These are phyloP conservation scores for Psidium friedrichsthalianum DNA, from an alignment of 345 rosid species.

Conservation along the genomic window DNA sequence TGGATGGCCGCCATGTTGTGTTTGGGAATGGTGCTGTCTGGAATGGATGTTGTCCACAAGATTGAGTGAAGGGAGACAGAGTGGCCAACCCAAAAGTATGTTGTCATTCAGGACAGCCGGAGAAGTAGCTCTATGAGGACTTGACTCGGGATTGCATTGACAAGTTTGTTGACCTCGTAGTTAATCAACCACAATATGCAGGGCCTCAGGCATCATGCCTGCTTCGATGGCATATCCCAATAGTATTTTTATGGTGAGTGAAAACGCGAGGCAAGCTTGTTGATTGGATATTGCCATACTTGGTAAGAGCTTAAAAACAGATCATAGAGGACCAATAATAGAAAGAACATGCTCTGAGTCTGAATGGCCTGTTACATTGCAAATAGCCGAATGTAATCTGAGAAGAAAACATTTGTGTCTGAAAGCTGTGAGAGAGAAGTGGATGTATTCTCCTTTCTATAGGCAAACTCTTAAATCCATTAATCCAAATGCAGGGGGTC, in stretches of 20 bases:
- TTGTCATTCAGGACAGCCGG: constrained; percentile 57
- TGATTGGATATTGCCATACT: neutral
- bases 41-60: constrained; percentile 76
- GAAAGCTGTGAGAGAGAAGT: neutral
- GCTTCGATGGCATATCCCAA: neutral
- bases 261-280: neutral
- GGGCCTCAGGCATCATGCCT: neutral
- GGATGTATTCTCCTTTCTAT: neutral
- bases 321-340: neutral
- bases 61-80: constrained; percentile 66
- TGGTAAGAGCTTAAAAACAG: neutral
- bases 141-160: neutral
- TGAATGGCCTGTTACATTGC: neutral
- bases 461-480: neutral
- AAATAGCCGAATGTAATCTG: neutral
- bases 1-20: constrained; percentile 86
- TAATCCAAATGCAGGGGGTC: neutral
- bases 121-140: constrained; percentile 37
- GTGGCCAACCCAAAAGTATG: constrained; percentile 62
- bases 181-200: neutral
- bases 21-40: constrained; percentile 86
- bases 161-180: neutral
- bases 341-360: neutral
- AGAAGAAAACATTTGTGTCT: neutral
- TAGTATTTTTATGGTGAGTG: neutral